These are phyloP conservation scores for Termitomyces sp. DNA, from an alignment of 1,284 basidiomycete genomes.

Conservation along the genomic window DNA sequence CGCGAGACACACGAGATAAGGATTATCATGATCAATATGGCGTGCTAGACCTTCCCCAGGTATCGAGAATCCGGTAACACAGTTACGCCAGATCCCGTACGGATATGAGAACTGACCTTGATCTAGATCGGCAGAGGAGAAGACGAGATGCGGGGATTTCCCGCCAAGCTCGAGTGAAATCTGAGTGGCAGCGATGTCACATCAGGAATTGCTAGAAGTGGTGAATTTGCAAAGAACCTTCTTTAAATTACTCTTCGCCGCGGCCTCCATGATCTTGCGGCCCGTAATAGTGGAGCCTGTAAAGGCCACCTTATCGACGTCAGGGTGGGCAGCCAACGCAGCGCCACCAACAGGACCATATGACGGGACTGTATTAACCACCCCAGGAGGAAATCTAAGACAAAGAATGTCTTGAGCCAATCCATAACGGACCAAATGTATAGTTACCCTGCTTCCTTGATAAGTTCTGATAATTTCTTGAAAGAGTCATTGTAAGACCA, in stretches of 20 bases:
- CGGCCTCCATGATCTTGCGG: slow-evolving; percentile 86
- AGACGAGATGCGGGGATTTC: slow-evolving; percentile 88
- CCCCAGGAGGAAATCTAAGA: slow-evolving; percentile 82
- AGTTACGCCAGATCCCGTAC: neutral
- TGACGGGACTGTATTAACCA: slow-evolving; percentile 86
- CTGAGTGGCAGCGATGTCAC: slow-evolving; percentile 29
- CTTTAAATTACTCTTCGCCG: slow-evolving; percentile 92
- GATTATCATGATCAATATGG: neutral
- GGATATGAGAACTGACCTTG: slow-evolving; percentile 49
- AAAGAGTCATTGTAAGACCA: slow-evolving; percentile 6
- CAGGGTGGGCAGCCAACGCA: slow-evolving; percentile 71
- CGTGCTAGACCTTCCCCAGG: neutral
- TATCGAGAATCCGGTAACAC: neutral
- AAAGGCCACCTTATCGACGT: slow-evolving; percentile 83
- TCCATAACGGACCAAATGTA: slow-evolving; percentile 4
- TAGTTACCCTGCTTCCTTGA: slow-evolving; percentile 72
- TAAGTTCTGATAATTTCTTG: slow-evolving; percentile 76
- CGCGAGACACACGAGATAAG: neutral
- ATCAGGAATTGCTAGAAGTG: slow-evolving; percentile 1
- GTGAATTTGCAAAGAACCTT: slow-evolving; percentile 41
- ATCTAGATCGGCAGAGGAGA: slow-evolving; percentile 78
- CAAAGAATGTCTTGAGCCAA: slow-evolving; percentile 16
- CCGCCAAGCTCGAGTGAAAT: slow-evolving; percentile 93
- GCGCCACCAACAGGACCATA: slow-evolving; percentile 81
- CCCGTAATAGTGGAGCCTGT: slow-evolving; percentile 87